Conservation (phyloP, 768 basidiomycete species). For the Phylloporus sp. region DNA sequence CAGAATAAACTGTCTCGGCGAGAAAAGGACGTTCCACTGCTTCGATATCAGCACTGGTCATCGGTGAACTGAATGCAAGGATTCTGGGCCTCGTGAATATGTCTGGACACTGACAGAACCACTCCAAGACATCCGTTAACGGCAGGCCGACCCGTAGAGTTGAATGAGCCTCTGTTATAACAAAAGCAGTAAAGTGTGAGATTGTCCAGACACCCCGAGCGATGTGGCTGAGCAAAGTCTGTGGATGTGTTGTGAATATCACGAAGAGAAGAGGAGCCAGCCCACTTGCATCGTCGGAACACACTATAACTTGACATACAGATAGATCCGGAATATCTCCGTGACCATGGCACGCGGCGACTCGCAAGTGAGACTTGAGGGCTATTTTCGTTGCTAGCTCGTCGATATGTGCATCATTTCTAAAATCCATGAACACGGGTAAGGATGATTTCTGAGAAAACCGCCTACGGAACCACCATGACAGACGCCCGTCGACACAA, state of each 20-base stretch:
- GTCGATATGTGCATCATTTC: conserved; percentile 13
- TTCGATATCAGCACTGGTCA: conserved; percentile 28
- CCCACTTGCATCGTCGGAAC: conserved; percentile 36
- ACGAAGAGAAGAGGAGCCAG: background rate
- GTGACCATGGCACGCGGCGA: conserved; percentile 10
- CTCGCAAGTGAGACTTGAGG: conserved; percentile 14
- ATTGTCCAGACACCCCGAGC: conserved; percentile 35
- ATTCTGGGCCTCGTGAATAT: conserved; percentile 38
- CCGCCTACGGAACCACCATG: conserved; percentile 19
- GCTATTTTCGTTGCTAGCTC: conserved; percentile 13
- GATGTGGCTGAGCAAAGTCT: conserved; percentile 41
- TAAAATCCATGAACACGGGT: conserved; percentile 3
- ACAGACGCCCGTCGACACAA: conserved; percentile 11
- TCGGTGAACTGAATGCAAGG: conserved; percentile 35
- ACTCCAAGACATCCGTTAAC: conserved; percentile 41
- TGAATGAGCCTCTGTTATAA: conserved; percentile 40
- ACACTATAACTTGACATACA: conserved; percentile 36
- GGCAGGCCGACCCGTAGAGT: conserved; percentile 36
- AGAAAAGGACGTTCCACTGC: conserved; percentile 38
- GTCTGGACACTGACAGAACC: conserved; percentile 39
- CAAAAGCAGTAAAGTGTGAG: conserved; percentile 40
- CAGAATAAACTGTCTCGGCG: conserved; percentile 36
- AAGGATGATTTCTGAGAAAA: background rate
- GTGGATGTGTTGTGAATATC: conserved; percentile 3
- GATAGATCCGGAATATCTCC: conserved; percentile 15